Base-by-base conservation (phyloP, 2,329 filamentous ascomycete genomes). In the Hypomyces perniciosus region DNA sequence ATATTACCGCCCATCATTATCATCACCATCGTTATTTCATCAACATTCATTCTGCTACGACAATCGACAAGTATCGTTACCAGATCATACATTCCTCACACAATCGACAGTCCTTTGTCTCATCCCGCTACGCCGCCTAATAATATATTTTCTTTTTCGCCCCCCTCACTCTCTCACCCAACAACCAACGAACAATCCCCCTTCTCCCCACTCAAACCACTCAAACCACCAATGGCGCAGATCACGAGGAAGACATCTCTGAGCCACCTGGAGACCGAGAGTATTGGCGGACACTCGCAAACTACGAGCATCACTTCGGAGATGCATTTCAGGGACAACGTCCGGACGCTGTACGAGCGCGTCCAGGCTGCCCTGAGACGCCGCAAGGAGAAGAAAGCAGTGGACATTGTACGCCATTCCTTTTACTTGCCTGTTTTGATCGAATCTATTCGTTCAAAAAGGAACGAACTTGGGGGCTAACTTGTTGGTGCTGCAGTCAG, bases 341-440 rank as follows among this genome's bases (percentile, higher is more conserved):
- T 77, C 62, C 70, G 70, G 56, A 69, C 68, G 52, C 62, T 76
- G 43, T 70, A 68, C 59, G 63, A 68, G 28, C 76, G 73, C 30
- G 63, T 78, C 38, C 72, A 76, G 51, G 69, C 65, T 33, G 65
- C 72, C n/a, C 59, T 74, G 44, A 20, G 20, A 20, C 62, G 65
- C 10, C 67, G 71, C 50, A 76, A 74, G 61, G 64, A 67, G 43
- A 72, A 73, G 60, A 63, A 64, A 20, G 62, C 59, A n/a, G 52
- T 74, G 10, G 68, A 75, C 47, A 80, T 80, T 62, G 76, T 79
- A 61, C 55, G 74, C 60, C 9, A 12, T 44, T 20, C 6, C 5
- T 41, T 46, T 33, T 13, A 20, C 28, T 20, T 20, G 3, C 20
- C 20, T 20, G 20, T 20, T 20, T 2, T 20, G 20, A 20, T 20